phyloP scores from a whole-genome alignment of 441 rosid species.

The Adansonia madagascariensis region DNA sequence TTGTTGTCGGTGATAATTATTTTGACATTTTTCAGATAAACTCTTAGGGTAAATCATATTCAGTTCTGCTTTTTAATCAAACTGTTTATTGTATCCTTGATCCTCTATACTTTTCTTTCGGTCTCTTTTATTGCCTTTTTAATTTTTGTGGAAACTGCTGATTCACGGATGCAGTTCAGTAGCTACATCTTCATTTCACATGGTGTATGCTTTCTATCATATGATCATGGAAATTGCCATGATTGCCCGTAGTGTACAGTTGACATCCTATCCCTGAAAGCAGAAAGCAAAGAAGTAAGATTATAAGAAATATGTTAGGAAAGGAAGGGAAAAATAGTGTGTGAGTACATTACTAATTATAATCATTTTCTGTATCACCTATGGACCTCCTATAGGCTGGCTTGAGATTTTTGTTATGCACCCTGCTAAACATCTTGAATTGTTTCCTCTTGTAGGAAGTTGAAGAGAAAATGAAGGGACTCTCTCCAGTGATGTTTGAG shows the following conservation, averaged over 20 bases:
- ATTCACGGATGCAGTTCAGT: not conserved
- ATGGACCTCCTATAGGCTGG: not conserved
- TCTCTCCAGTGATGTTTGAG: conserved; percentile 75
- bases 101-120: not conserved
- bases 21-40: not conserved
- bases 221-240: not conserved
- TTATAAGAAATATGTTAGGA: not conserved
- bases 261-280: not conserved
- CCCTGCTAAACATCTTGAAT: conserved; percentile 16
- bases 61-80: not conserved
- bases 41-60: not conserved
- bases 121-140: not conserved
- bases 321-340: not conserved
- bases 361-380: conserved; percentile 11
- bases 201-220: not conserved
- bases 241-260: not conserved
- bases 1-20: not conserved
- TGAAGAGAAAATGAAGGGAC: conserved; percentile 66
- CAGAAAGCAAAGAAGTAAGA: not conserved
- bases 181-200: conserved; percentile 1
- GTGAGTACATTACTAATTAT: not conserved
- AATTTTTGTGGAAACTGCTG: not conserved
- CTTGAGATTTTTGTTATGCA: conserved; percentile 1
- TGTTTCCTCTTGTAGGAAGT: conserved; percentile 64
- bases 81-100: not conserved